A percentile compares a stretch with the other conserved stretches of the same genome.
phyloP scores from a whole-genome alignment of 805 yeast species.

The Suhomyces emberorum region DNA sequence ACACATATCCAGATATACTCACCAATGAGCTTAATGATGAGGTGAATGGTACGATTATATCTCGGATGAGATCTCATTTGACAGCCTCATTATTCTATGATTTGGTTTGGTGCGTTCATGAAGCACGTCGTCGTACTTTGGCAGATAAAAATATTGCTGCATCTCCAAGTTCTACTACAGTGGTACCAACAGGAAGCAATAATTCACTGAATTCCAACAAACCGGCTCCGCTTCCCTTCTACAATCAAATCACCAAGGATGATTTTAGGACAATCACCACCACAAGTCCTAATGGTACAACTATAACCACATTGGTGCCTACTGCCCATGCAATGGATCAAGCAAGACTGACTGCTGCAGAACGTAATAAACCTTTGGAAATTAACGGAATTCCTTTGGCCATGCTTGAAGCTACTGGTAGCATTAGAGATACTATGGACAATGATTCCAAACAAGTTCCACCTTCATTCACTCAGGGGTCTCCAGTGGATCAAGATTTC shows the following conservation, averaged over 20 bases:
- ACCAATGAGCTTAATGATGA: conserved; percentile 40
- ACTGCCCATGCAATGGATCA: conserved; percentile 70
- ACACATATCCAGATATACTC: conserved; percentile 83
- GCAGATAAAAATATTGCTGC: conserved; percentile 29
- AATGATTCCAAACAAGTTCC: not conserved
- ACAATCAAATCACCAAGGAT: conserved; percentile 85
- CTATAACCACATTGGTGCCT: conserved; percentile 84
- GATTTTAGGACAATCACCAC: conserved; percentile 81
- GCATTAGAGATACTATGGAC: conserved; percentile 34
- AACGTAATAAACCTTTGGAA: conserved; percentile 50
- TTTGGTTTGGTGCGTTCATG: conserved; percentile 91
- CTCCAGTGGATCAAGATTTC: not conserved
- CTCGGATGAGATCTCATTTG: conserved; percentile 86
- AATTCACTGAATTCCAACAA: conserved; percentile 12
- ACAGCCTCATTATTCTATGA: conserved; percentile 91
- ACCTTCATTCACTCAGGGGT: not conserved
- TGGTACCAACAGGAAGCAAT: conserved; percentile 10
- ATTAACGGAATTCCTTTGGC: conserved; percentile 68
- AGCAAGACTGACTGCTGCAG: conserved; percentile 58
- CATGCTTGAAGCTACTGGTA: conserved; percentile 79
- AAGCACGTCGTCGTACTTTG: conserved; percentile 70
- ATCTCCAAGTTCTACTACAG: conserved; percentile 6
- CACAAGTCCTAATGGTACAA: conserved; percentile 90
- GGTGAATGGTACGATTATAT: conserved; percentile 51
- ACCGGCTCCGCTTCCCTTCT: conserved; percentile 79